Conservation (phyloP, 352 stramenopile genomes). For the Phytopythium kandeliae region DNA sequence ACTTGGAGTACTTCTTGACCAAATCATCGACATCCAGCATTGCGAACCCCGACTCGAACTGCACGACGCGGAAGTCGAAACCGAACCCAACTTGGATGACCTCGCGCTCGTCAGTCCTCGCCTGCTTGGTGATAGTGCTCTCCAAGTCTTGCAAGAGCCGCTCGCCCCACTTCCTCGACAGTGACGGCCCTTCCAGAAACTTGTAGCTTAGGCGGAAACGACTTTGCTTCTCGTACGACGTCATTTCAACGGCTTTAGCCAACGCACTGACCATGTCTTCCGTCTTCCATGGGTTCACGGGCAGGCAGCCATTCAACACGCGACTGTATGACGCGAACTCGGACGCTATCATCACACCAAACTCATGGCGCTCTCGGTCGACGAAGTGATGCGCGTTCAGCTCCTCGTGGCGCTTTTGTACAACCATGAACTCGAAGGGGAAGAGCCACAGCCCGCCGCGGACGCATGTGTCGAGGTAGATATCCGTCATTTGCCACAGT, state of each 20-base stretch:
- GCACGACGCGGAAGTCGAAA: constrained; percentile 94
- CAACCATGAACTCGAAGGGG: constrained; percentile 74
- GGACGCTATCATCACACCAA: constrained; percentile 92
- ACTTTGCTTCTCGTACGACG: constrained; percentile 70
- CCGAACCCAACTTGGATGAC: constrained; percentile 92
- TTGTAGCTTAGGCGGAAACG: constrained; percentile 73
- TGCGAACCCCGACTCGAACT: constrained; percentile 93
- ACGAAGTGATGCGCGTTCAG: constrained; percentile 18
- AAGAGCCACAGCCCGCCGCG: constrained; percentile 63
- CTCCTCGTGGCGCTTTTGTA: constrained; percentile 46
- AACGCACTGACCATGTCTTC: constrained; percentile 77
- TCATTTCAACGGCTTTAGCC: constrained; percentile 63
- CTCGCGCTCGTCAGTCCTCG: constrained; percentile 35
- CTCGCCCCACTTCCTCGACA: constrained; percentile 89
- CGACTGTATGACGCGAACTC: constrained; percentile 96
- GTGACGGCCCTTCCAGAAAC: constrained; percentile 80
- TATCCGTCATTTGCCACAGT: constrained; percentile 61
- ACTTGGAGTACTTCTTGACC: constrained; percentile 66
- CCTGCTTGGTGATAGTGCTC: constrained; percentile 41
- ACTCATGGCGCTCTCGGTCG: constrained; percentile 23
- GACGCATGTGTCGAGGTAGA: constrained; percentile 67
- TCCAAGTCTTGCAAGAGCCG: constrained; percentile 95
- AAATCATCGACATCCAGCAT: constrained; percentile 89
- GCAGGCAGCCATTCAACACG: constrained; percentile 95
- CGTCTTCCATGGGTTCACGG: constrained; percentile 97